phyloP scores from a whole-genome alignment of 805 yeast genomes.

The Yarrowia divulgata region DNA sequence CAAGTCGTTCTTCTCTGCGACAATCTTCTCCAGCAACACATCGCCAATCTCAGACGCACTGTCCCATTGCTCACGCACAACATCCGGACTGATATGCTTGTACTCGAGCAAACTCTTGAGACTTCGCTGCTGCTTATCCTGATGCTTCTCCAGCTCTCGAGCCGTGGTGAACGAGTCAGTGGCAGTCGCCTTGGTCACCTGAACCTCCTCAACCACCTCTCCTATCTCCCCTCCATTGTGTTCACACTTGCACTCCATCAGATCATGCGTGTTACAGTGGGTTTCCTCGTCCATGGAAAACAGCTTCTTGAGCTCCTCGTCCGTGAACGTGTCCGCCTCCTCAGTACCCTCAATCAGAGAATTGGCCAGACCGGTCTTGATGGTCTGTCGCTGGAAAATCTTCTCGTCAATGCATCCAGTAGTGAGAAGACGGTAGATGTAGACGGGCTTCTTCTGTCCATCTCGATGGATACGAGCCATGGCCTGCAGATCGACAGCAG shows the following conservation, averaged over 20 bases:
- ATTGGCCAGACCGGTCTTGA: slow-evolving; percentile 80
- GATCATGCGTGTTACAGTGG: slow-evolving; percentile 76
- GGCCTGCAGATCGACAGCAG: slow-evolving; percentile 89
- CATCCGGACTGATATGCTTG: slow-evolving; percentile 12
- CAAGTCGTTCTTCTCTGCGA: slow-evolving; percentile 11
- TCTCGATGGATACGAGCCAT: slow-evolving; percentile 96
- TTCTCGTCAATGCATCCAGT: slow-evolving; percentile 95
- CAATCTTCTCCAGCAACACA: slow-evolving; percentile 15
- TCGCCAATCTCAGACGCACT: slow-evolving; percentile 9
- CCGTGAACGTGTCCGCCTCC: slow-evolving; percentile 65
- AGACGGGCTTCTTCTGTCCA: slow-evolving; percentile 83
- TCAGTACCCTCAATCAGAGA: slow-evolving; percentile 60
- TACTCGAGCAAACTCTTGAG: slow-evolving; percentile 20
- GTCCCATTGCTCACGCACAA: slow-evolving; percentile 14
- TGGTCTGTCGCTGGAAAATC: slow-evolving; percentile 87
- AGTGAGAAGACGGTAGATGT: slow-evolving; percentile 80
- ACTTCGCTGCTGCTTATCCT: slow-evolving; percentile 10
- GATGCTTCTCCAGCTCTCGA: slow-evolving; percentile 4
- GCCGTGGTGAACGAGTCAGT: slow-evolving; percentile 30
- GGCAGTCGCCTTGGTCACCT: not conserved
- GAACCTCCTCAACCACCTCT: slow-evolving; percentile 13
- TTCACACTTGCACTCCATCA: slow-evolving; percentile 54
- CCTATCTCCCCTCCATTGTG: slow-evolving; percentile 14
- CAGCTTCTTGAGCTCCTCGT: slow-evolving; percentile 72
- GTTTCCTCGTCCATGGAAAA: slow-evolving; percentile 62